Evolutionary conservation across 768 basidiomycete genomes (phyloP).

Genomic region (Boletus rubroflammeus): DNA sequence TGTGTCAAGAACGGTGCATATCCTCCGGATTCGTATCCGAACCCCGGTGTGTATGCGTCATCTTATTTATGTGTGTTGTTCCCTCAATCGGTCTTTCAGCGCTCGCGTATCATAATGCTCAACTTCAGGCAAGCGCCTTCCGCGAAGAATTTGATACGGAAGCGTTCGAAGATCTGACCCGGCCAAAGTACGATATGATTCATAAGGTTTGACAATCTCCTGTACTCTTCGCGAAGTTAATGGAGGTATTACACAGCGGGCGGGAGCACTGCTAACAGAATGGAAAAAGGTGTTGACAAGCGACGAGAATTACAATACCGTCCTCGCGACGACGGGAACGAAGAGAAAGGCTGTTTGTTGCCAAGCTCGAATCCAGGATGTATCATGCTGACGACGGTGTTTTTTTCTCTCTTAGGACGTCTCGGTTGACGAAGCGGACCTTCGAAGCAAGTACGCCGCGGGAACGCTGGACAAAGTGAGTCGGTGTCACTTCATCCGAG

Average conservation of each 20-base stretch:
- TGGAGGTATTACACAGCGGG: slow-evolving; percentile 42
- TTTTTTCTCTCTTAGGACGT: slow-evolving; percentile 43
- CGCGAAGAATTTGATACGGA: slow-evolving; percentile 81
- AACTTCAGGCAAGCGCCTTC: slow-evolving; percentile 90
- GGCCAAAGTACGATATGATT: slow-evolving; percentile 73
- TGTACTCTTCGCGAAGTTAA: neutral
- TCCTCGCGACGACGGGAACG: slow-evolving; percentile 44
- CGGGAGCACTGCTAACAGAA: slow-evolving; percentile 59
- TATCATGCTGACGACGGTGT: neutral
- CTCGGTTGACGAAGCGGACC: slow-evolving; percentile 66
- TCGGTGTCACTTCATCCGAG: neutral
- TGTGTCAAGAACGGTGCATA: slow-evolving; percentile 76
- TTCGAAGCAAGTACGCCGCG: slow-evolving; percentile 60
- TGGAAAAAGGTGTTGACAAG: slow-evolving; percentile 65
- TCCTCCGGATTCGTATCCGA: slow-evolving; percentile 84
- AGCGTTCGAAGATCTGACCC: slow-evolving; percentile 76
- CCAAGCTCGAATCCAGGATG: neutral
- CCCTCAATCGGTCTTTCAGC: slow-evolving; percentile 24
- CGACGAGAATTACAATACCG: slow-evolving; percentile 60
- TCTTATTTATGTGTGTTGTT: neutral
- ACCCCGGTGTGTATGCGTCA: slow-evolving; percentile 64
- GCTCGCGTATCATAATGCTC: slow-evolving; percentile 83
- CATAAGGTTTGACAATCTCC: slow-evolving; percentile 54
- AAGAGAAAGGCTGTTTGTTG: slow-evolving; percentile 71
- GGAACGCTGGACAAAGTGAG: slow-evolving; percentile 66